phyloP scores from a whole-genome alignment of 2,329 filamentous ascomycete species.

The Endocalyx cinctus region DNA sequence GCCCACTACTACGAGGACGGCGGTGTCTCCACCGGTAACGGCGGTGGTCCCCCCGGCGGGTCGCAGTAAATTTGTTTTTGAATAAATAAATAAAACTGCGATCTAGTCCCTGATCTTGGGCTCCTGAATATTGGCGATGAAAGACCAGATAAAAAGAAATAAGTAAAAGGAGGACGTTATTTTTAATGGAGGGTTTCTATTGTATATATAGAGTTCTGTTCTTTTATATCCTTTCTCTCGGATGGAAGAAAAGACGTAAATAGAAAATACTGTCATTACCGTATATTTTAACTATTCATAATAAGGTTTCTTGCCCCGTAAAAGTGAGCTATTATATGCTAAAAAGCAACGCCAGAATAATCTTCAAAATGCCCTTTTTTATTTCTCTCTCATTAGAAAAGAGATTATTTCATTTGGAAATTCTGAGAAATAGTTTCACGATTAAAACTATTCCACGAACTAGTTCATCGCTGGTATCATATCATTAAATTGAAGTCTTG shows the following conservation, averaged over 20 bases:
- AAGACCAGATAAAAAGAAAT: neutral
- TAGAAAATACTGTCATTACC: conserved; percentile 8
- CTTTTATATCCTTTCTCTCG: neutral
- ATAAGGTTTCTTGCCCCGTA: too few species aligned
- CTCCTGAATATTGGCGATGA: conserved; percentile 2
- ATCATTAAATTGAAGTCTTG: too few species aligned
- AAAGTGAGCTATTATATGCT: too few species aligned
- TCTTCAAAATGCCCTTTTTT: neutral
- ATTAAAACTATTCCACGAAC: too few species aligned
- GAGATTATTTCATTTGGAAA: neutral
- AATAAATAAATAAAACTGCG: too few species aligned
- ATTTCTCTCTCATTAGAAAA: neutral
- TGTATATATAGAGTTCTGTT: neutral
- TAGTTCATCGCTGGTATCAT: too few species aligned
- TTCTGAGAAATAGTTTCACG: neutral
- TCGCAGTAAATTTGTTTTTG: neutral
- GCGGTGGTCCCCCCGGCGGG: conserved; percentile 9
- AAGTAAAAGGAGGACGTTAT: neutral
- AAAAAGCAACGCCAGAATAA: neutral
- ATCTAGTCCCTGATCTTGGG: neutral
- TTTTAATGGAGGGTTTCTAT: neutral
- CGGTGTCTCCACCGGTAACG: conserved; percentile 16
- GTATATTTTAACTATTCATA: neutral
- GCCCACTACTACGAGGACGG: conserved; percentile 23
- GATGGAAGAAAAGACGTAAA: conserved; percentile 1